phyloP scores from a whole-genome alignment of 768 basidiomycete genomes.

The Mycena amicta region DNA sequence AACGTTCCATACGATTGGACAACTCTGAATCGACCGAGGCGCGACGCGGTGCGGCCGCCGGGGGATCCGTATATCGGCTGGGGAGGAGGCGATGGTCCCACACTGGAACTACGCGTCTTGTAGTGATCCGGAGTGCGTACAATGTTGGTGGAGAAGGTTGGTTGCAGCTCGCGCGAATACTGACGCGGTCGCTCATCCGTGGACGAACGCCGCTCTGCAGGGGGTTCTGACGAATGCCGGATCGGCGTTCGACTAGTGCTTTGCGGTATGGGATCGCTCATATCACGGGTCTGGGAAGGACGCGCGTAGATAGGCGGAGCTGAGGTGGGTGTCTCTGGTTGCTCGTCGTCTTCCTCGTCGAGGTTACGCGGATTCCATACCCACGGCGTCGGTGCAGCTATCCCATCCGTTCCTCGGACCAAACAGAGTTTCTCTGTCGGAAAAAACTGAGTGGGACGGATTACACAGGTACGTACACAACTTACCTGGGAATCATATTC shows the following conservation, averaged over 20 bases:
- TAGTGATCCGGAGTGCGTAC: slow-evolving; percentile 73
- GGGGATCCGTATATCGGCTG: slow-evolving; percentile 21
- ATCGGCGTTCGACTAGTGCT: slow-evolving; percentile 14
- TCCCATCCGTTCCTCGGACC: slow-evolving; percentile 33
- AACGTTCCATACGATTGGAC: slow-evolving; percentile 29
- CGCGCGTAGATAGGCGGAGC: slow-evolving; percentile 14
- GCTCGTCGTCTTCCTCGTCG: slow-evolving; percentile 30
- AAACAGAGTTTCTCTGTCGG: slow-evolving; percentile 37
- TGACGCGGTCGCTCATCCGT: slow-evolving; percentile 15
- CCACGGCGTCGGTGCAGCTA: slow-evolving; percentile 64
- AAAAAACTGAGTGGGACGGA: slow-evolving; percentile 17
- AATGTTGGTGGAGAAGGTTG: slow-evolving; percentile 71
- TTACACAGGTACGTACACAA: slow-evolving; percentile 16
- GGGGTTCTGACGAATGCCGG: slow-evolving; percentile 30
- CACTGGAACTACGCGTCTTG: slow-evolving; percentile 27
- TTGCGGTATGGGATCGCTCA: slow-evolving; percentile 17
- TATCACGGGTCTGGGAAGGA: slow-evolving; percentile 13
- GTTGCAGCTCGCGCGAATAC: slow-evolving; percentile 50
- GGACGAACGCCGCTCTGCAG: slow-evolving; percentile 19
- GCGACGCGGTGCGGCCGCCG: slow-evolving; percentile 4
- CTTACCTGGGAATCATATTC: slow-evolving; percentile 67
- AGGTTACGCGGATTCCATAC: slow-evolving; percentile 66
- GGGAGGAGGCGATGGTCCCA: slow-evolving; percentile 21
- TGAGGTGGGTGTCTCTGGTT: slow-evolving; percentile 9
- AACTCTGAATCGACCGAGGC: slow-evolving; percentile 32